A percentile compares a stretch with the other conserved stretches of the same genome.
These are phyloP conservation scores for Termitomyces bulborhizus DNA, from an alignment of 768 basidiomycete species.

Conservation along the genomic window DNA sequence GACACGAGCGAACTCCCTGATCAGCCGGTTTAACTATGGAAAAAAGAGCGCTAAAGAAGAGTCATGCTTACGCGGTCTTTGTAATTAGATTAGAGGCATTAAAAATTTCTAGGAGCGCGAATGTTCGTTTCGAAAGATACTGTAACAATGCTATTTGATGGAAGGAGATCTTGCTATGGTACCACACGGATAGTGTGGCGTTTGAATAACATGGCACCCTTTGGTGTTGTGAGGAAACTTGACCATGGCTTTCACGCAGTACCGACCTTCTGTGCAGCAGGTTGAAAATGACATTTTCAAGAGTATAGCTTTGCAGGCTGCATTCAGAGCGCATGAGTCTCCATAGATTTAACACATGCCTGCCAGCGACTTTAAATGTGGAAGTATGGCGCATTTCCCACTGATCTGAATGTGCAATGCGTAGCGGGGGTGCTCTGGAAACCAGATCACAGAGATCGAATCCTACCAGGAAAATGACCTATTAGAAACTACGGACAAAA, in stretches of 20 bases:
- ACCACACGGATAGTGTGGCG: constrained; percentile 63
- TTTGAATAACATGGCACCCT: constrained; percentile 76
- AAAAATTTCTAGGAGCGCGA: constrained; percentile 71
- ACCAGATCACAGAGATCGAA: constrained; percentile 68
- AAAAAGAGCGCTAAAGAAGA: not conserved
- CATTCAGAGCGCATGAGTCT: constrained; percentile 85
- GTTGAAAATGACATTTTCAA: constrained; percentile 88
- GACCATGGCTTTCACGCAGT: not conserved
- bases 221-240: constrained; percentile 3
- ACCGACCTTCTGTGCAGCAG: constrained; percentile 69
- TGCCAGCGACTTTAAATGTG: constrained; percentile 77
- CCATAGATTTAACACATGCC: constrained; percentile 93
- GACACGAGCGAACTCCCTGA: constrained; percentile 93
- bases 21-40: not conserved
- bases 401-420: constrained; percentile 38
- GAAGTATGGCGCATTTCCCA: constrained; percentile 75
- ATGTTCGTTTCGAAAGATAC: constrained; percentile 60
- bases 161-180: constrained; percentile 47
- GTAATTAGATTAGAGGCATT: constrained; percentile 78
- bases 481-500: not conserved
- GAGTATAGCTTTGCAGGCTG: constrained; percentile 70
- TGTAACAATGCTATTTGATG: constrained; percentile 50
- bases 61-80: constrained; percentile 72
- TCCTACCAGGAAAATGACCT: constrained; percentile 35
- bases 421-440: constrained; percentile 61